Evolutionary conservation across 345 rosid genomes (phyloP).

Genomic region (Populus ilicifolia): DNA sequence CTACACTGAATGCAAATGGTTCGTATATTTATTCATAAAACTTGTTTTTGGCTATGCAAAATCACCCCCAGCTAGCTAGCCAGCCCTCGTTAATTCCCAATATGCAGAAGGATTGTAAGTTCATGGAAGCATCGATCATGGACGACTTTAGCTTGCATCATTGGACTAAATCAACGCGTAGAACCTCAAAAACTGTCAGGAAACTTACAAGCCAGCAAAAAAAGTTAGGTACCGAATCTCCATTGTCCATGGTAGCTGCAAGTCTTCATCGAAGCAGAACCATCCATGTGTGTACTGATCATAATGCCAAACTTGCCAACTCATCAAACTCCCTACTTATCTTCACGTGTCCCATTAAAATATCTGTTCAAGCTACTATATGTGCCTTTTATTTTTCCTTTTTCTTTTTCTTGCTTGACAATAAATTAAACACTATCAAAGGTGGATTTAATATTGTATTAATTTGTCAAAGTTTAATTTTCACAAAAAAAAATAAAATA

Average conservation of each 20-base stretch:
- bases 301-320: not conserved
- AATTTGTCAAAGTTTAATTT: not conserved
- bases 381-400: not conserved
- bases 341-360: slow-evolving; percentile 4
- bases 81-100: not conserved
- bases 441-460: not conserved
- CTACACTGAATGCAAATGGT: not conserved
- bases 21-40: no score
- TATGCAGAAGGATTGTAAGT: not conserved
- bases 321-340: not conserved
- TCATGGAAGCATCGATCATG: not conserved
- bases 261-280: not conserved
- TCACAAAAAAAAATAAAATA: not conserved
- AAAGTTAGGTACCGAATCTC: not conserved
- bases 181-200: not conserved
- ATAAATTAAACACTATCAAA: not conserved
- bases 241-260: not conserved
- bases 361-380: no score
- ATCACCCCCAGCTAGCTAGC: not conserved
- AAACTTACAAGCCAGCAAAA: not conserved
- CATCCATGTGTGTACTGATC: not conserved
- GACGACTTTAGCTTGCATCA: not conserved
- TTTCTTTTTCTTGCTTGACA: not conserved
- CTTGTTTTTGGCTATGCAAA: no score
- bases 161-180: not conserved